Evolutionary conservation across 129 eudicot species (phyloP).

Genomic region (Arctium minus): DNA sequence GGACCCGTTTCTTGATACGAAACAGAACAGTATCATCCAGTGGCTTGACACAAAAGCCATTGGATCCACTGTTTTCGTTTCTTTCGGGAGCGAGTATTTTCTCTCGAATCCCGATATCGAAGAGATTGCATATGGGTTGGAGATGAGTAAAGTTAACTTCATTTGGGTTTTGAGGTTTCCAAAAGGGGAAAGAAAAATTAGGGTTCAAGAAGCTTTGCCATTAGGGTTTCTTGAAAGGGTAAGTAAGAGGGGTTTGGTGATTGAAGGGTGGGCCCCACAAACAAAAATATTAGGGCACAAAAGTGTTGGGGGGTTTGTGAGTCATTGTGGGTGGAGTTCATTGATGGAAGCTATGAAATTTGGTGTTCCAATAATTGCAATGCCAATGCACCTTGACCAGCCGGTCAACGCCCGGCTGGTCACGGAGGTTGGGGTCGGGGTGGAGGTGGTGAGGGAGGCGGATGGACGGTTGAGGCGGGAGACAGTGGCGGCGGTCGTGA

Average conservation of each 20-base stretch:
- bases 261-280: conserved; percentile 36
- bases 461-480: conserved; percentile 1
- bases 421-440: conserved; percentile 24
- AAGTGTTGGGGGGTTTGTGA: conserved; percentile 26
- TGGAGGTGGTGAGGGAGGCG: conserved; percentile 19
- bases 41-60: conserved; percentile 20
- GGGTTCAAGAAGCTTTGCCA: conserved; percentile 17
- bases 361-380: conserved; percentile 35
- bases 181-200: not conserved
- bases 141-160: conserved; percentile 28
- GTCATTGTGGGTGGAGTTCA: conserved; percentile 33
- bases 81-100: conserved; percentile 27
- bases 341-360: conserved; percentile 19
- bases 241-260: conserved; percentile 10
- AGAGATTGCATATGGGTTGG: conserved; percentile 30
- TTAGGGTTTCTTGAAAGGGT: conserved; percentile 27
- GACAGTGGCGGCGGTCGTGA: conserved; percentile 13
- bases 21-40: not conserved
- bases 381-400: conserved; percentile 36
- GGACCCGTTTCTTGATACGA: not conserved
- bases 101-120: conserved; percentile 11
- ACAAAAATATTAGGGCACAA: conserved; percentile 8
- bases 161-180: conserved; percentile 33
- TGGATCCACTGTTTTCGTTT: conserved; percentile 14
- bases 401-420: conserved; percentile 26